These are phyloP conservation scores for Protomyces macrosporus DNA, from an alignment of 1,139 yeast species.

Conservation along the genomic window DNA sequence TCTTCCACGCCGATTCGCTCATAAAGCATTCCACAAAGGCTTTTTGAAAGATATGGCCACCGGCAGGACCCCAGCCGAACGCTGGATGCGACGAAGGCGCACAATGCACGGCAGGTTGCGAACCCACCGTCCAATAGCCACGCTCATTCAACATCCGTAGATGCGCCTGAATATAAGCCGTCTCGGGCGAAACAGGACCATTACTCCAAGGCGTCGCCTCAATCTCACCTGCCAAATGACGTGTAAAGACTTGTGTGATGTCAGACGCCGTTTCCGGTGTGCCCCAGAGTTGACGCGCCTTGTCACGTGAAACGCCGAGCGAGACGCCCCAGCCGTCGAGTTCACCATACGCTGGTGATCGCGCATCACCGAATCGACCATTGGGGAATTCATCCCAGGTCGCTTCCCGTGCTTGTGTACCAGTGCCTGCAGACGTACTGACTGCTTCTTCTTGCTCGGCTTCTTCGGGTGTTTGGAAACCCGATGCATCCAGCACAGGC, in stretches of 20 bases:
- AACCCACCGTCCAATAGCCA: slow-evolving; percentile 82
- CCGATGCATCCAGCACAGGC: neutral
- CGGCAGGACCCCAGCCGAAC: slow-evolving; percentile 94
- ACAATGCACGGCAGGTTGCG: slow-evolving; percentile 88
- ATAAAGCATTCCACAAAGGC: slow-evolving; percentile 88
- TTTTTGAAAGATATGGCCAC: slow-evolving; percentile 87
- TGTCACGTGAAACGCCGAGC: slow-evolving; percentile 63
- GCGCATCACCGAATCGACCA: slow-evolving; percentile 95
- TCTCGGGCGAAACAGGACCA: slow-evolving; percentile 71
- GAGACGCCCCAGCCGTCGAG: slow-evolving; percentile 96
- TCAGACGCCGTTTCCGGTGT: slow-evolving; percentile 62
- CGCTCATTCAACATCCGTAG: slow-evolving; percentile 67
- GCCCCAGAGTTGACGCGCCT: slow-evolving; percentile 78
- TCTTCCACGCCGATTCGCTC: slow-evolving; percentile 63
- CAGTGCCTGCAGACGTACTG: slow-evolving; percentile 26
- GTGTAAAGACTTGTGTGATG: slow-evolving; percentile 61
- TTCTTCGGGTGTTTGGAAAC: neutral
- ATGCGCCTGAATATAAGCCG: slow-evolving; percentile 87
- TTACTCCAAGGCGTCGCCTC: slow-evolving; percentile 90
- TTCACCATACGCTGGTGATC: slow-evolving; percentile 94
- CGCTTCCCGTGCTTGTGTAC: slow-evolving; percentile 73
- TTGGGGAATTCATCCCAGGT: slow-evolving; percentile 99
- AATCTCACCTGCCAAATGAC: slow-evolving; percentile 69
- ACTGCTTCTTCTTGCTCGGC: slow-evolving; percentile 7
- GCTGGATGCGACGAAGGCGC: slow-evolving; percentile 72